A percentile compares a stretch with the other conserved stretches of the same genome.
Evolutionary conservation across 2,329 filamentous ascomycete species (phyloP).

Genomic region (Curvularia lunata): DNA sequence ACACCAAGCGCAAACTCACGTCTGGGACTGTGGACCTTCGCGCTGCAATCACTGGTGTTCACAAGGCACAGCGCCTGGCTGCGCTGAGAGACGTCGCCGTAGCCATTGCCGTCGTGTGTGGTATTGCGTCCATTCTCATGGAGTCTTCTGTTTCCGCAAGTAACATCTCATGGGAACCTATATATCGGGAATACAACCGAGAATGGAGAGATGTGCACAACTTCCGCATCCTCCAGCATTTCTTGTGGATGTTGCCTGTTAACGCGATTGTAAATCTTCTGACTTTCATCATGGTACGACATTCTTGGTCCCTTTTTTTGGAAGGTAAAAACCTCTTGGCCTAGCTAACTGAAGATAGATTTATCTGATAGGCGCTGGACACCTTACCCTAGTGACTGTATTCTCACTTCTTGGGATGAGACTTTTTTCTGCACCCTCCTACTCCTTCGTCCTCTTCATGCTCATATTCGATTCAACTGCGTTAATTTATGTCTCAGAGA

Average conservation of each 20-base stretch:
- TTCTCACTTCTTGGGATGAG: conserved; percentile 40
- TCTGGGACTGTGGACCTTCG: conserved; percentile 44
- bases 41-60: conserved; percentile 29
- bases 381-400: conserved; percentile 37
- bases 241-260: conserved; percentile 37
- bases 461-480: conserved; percentile 35
- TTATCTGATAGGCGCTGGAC: conserved; percentile 35
- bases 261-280: conserved; percentile 36
- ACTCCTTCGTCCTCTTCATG: conserved; percentile 40
- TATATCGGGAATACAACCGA: conserved; percentile 28
- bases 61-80: conserved; percentile 33
- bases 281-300: conserved; percentile 39
- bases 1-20: conserved; percentile 39
- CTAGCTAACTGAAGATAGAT: conserved; percentile 26
- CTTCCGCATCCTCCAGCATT: conserved; percentile 32
- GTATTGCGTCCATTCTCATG: conserved; percentile 35
- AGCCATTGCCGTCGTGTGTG: conserved; percentile 36
- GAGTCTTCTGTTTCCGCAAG: conserved; percentile 37
- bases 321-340: neutral
- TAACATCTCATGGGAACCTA: conserved; percentile 38
- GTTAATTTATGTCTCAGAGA: conserved; percentile 31
- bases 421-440: conserved; percentile 29
- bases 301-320: neutral
- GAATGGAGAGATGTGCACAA: conserved; percentile 41
- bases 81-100: conserved; percentile 41